Evolutionary conservation across 179 eudicot species (phyloP).

Genomic region (Vitellaria paradoxa): DNA sequence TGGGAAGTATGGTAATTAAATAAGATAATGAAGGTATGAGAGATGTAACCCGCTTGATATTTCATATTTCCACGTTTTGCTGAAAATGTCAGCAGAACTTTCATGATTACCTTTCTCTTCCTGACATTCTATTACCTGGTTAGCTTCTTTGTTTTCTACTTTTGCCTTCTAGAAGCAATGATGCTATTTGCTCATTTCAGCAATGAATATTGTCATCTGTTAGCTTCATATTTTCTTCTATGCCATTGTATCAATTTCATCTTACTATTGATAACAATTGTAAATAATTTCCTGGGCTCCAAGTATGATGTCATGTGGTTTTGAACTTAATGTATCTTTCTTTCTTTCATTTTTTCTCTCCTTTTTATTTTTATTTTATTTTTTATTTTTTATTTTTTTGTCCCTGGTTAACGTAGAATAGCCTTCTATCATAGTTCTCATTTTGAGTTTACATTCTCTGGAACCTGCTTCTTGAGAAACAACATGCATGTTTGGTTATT

Average conservation of each 20-base stretch:
- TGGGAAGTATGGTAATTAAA: not conserved
- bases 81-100: not conserved
- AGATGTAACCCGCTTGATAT: no score
- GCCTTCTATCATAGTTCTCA: not conserved
- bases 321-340: not conserved
- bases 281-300: not conserved
- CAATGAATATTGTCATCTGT: not conserved
- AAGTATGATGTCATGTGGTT: not conserved
- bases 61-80: not conserved
- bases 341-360: no score
- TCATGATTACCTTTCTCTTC: not conserved
- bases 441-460: not conserved
- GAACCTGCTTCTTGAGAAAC: not conserved
- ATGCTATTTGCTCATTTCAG: not conserved
- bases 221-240: constrained; percentile 1
- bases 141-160: not conserved
- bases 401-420: not conserved
- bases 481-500: not conserved
- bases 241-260: not conserved
- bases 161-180: not conserved
- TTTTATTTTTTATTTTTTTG: not conserved
- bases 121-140: not conserved
- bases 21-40: not conserved
- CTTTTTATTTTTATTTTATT: no score
- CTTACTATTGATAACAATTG: not conserved